A percentile compares a stretch with the other conserved stretches of the same genome.
Conservation (phyloP, 2,329 filamentous ascomycete genomes). For the Exophiala aquamarina region DNA sequence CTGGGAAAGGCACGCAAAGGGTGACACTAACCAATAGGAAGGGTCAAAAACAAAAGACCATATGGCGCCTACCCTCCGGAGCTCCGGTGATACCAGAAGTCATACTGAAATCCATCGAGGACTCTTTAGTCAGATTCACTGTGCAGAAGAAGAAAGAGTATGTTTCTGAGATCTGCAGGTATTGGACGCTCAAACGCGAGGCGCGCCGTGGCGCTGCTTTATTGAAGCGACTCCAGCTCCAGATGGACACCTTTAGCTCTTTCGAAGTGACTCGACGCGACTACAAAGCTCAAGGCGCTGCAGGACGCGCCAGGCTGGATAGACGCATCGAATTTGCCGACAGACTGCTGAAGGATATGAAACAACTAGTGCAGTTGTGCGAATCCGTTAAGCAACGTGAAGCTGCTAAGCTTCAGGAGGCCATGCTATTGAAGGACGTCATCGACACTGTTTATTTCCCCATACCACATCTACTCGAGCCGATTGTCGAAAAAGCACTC, state of each 20-base stretch:
- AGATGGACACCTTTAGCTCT: slow-evolving; percentile 94
- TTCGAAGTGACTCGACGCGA: slow-evolving; percentile 96
- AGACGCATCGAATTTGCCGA: slow-evolving; percentile 82
- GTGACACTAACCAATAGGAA: slow-evolving; percentile 59
- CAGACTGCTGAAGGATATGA: slow-evolving; percentile 69
- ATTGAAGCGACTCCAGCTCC: slow-evolving; percentile 87
- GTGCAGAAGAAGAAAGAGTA: slow-evolving; percentile 79
- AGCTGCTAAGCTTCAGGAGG: slow-evolving; percentile 71
- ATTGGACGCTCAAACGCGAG: slow-evolving; percentile 97
- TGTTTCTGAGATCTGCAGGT: slow-evolving; percentile 88
- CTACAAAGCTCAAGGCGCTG: slow-evolving; percentile 90
- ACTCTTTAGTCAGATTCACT: slow-evolving; percentile 78
- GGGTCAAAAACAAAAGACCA: slow-evolving; percentile 60
- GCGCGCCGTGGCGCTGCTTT: slow-evolving; percentile 86
- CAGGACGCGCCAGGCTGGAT: slow-evolving; percentile 73
- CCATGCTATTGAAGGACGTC: slow-evolving; percentile 73
- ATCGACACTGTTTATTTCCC: slow-evolving; percentile 93
- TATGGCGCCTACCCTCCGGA: slow-evolving; percentile 91
- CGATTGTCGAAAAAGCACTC: slow-evolving; percentile 77
- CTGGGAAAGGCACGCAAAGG: slow-evolving; percentile 50
- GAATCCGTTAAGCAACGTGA: slow-evolving; percentile 74
- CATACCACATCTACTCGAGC: slow-evolving; percentile 71
- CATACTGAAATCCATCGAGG: slow-evolving; percentile 82
- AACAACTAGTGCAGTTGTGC: slow-evolving; percentile 70
- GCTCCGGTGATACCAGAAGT: slow-evolving; percentile 90